These are phyloP conservation scores for Pilasporangium apinafurcum DNA, from an alignment of 352 stramenopile species.

Conservation along the genomic window DNA sequence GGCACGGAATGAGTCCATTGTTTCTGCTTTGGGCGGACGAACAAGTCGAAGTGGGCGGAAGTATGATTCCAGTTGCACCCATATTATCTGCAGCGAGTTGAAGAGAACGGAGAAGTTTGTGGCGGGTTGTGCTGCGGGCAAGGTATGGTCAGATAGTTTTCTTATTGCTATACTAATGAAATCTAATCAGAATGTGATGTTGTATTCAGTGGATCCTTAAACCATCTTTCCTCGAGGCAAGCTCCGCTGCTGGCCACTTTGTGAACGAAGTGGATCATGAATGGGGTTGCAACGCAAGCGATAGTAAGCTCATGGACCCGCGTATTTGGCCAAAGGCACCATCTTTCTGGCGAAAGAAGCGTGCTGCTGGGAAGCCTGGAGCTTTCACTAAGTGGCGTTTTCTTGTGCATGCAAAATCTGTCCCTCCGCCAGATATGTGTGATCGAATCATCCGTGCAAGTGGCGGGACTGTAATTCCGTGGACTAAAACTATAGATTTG, in stretches of 20 bases:
- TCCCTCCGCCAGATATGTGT: slow-evolving; percentile 77
- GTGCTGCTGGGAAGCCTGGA: slow-evolving; percentile 32
- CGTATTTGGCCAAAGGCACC: slow-evolving; percentile 65
- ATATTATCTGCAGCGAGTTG: slow-evolving; percentile 85
- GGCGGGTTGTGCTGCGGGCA: slow-evolving; percentile 69
- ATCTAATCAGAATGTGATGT: neutral
- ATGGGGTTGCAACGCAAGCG: slow-evolving; percentile 47
- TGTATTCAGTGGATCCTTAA: slow-evolving; percentile 78
- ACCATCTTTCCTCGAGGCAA: slow-evolving; percentile 70
- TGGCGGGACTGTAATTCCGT: slow-evolving; percentile 46
- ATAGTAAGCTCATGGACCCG: slow-evolving; percentile 62
- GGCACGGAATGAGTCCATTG: slow-evolving; percentile 69
- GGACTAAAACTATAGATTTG: slow-evolving; percentile 52
- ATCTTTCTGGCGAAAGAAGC: slow-evolving; percentile 59
- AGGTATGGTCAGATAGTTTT: slow-evolving; percentile 29
- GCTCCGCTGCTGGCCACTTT: slow-evolving; percentile 56
- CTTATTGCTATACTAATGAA: slow-evolving; percentile 2
- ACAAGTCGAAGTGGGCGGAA: slow-evolving; percentile 60
- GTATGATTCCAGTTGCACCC: slow-evolving; percentile 66
- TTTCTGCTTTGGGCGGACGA: slow-evolving; percentile 49
- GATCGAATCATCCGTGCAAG: slow-evolving; percentile 59
- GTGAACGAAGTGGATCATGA: slow-evolving; percentile 67
- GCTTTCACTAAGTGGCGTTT: slow-evolving; percentile 67
- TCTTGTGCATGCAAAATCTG: slow-evolving; percentile 66
- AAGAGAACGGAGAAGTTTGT: slow-evolving; percentile 87